A percentile compares a stretch with the other conserved stretches of the same genome.
Conservation (phyloP, 257 asterid genomes). For the Solanum clarkiae region DNA sequence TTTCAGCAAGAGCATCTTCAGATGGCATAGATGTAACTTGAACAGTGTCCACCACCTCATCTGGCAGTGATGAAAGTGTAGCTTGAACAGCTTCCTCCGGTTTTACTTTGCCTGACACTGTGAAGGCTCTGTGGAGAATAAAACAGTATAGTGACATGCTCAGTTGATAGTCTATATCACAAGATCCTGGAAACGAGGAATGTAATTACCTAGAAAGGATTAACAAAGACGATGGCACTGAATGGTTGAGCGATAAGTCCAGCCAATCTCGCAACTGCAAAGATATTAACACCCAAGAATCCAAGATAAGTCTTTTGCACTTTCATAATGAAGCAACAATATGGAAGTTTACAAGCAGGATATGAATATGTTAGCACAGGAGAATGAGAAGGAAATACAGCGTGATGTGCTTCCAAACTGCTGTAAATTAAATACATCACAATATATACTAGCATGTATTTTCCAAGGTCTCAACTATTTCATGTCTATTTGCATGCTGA, state of each 20-base stretch:
- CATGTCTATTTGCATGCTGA: neutral
- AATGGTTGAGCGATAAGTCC: conserved; percentile 79
- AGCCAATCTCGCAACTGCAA: conserved; percentile 87
- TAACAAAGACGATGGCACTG: conserved; percentile 84
- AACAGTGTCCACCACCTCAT: conserved; percentile 86
- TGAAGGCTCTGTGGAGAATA: conserved; percentile 47
- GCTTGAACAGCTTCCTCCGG: conserved; percentile 86
- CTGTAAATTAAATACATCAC: neutral
- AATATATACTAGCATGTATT: neutral
- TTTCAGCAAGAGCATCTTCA: conserved; percentile 83
- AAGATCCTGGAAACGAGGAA: neutral
- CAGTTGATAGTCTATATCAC: neutral
- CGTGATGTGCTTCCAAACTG: neutral
- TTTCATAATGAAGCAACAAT: neutral
- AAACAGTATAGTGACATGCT: neutral
- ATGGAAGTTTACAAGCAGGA: neutral
- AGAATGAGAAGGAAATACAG: neutral
- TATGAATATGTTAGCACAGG: neutral
- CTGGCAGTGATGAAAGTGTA: conserved; percentile 83
- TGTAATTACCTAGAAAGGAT: conserved; percentile 66
- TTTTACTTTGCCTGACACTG: conserved; percentile 63
- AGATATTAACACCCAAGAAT: neutral
- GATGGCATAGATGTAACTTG: conserved; percentile 71
- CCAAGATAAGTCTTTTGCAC: neutral
- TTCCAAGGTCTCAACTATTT: neutral